A percentile compares a stretch with the other conserved stretches of the same genome.
phyloP scores from a whole-genome alignment of 495 filamentous ascomycete genomes.

The Durotheca rogersii region DNA sequence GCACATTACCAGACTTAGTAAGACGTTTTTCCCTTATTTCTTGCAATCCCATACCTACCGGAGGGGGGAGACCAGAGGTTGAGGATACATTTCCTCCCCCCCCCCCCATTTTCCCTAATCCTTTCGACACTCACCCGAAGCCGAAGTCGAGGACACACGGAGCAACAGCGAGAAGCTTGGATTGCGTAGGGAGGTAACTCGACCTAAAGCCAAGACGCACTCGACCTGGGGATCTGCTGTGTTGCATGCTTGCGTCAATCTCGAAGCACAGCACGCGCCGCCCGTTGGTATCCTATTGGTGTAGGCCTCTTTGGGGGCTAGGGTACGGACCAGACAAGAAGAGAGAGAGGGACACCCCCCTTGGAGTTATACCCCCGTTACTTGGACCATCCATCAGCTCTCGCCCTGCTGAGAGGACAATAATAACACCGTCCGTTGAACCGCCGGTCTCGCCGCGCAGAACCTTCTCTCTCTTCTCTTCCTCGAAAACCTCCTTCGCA shows the following conservation, averaged over 20 bases:
- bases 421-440: constrained; percentile 25
- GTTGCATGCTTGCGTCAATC: constrained; percentile 25
- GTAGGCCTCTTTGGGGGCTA: constrained; percentile 13
- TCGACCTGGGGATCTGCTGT: constrained; percentile 18
- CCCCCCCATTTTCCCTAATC: constrained; percentile 10
- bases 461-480: constrained; percentile 19
- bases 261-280: constrained; percentile 21
- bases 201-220: constrained; percentile 14
- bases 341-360: constrained; percentile 9
- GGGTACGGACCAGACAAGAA: constrained; percentile 25
- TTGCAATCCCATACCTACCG: not conserved
- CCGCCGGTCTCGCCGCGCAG: constrained; percentile 29
- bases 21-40: constrained; percentile 25
- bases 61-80: not conserved
- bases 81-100: constrained; percentile 29
- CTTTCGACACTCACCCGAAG: constrained; percentile 15
- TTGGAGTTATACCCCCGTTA: constrained; percentile 22
- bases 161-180: constrained; percentile 7
- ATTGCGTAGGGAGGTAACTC: constrained; percentile 18
- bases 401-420: constrained; percentile 17
- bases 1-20: constrained; percentile 33
- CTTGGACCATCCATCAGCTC: constrained; percentile 32
- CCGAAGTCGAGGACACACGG: constrained; percentile 24
- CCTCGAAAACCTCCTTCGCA: constrained; percentile 12
- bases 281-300: constrained; percentile 13